Evolutionary conservation across 169 alveolate genomes (phyloP), one percentile per base, ranked within the genome.

Genomic region (Plasmodium billcollinsi): DNA sequence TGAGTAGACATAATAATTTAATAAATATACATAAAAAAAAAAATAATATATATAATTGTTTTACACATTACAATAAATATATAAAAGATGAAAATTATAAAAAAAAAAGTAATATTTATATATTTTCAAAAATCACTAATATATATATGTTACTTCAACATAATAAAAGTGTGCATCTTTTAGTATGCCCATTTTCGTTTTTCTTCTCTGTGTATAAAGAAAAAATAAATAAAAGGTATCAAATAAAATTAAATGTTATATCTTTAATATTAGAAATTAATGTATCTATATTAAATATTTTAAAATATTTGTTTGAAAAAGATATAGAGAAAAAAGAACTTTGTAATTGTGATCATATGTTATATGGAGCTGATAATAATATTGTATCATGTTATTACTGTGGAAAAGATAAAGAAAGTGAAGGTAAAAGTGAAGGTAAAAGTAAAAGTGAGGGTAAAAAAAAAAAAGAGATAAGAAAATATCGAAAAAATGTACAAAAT

Each of bases 221-320:
- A 20, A 18, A 26, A 58, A 6, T 2, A 26, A 26, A 24, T 24
- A 24, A 39, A 39, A 7, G 11, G 24, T 73, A 56, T 7, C 33
- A 49, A 21, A 26, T 58, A 0, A 29, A 7, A 26, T 56, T 73
- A n/a, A 24, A 56, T 4, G 59, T 73, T 12, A 14, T 54, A 43
- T 73, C 86, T 56, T 43, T 73, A 33, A 39, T 73, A 14, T 39
- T 73, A 5, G 86, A 73, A 62, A 21, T 52, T 3, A 73, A 73
- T 61, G 29, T 49, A 29, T 0, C 14, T 8, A 45, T 73, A 29
- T 21, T 73, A 14, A 73, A 56, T 29, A 29, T 73, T 5, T 15
- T 73, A 4, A 73, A 29, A 9, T 14, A 1, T 18, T 29, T 73
- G 33, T 54, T 73, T 58, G 2, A 15, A 15, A 45, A 3, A 45